Base-by-base conservation (phyloP, 306 rosid species). In the Echinosophora koreensis region DNA sequence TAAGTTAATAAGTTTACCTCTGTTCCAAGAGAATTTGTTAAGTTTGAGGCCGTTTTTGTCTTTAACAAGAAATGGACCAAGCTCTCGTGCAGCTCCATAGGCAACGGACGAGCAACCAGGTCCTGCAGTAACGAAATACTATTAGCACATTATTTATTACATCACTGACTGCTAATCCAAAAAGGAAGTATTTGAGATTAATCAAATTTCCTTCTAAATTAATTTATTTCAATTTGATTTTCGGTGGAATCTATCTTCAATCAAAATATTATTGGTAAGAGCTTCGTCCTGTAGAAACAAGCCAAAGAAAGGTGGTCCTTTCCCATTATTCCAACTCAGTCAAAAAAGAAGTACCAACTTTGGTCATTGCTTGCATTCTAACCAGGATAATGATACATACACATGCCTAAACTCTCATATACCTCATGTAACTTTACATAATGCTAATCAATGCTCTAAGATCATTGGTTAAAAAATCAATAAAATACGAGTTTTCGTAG, bases 31-130 rank as follows among this genome's bases (percentile, higher is more conserved):
- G 63, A 74, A 88, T 3, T 80, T 47, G 84, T 90, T 85, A 8
- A 85, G 69, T 51, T 22, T 51, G 13, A 90, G 77, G 7, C 22
- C 35, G 10, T 81, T 84, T 17, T 82, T 77, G 60, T 13, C 73
- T 10, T 77, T 32, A 37, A 91, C 85, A 17, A 82, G 88, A 80
- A 91, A 91, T 49, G 97, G 94, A 14, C 97, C 97, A 37, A 92
- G 81, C 77, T 92, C 97, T 69, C 80, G 87, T n/a, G 90, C 88
- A 58, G 97, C 97, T 73, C 97, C 92, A 65, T 67, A 84, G 0
- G 82, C 94, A 44, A 92, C 30, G 3, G 94, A 92, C 0, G 94
- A 92, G 73, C 94, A 88, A 3, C 97, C 97, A 44, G 94, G 97
- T 78, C 97, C 97, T 89, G 1, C 1, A 77, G 15, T 69, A 92